phyloP scores from a whole-genome alignment of 176 grass and related monocot genomes.

The Puya raimondii region DNA sequence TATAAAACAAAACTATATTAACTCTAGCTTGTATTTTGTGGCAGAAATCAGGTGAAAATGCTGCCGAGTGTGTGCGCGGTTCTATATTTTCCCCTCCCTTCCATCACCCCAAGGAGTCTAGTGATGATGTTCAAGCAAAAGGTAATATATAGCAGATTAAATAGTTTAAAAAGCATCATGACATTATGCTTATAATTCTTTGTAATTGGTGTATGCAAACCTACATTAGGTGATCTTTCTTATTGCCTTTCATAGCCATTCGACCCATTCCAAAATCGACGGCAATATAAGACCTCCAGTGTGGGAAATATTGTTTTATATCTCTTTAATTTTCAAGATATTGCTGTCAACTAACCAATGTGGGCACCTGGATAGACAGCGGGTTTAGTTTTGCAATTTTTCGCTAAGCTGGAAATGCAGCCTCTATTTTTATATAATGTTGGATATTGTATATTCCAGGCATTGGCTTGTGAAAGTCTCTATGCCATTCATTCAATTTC shows the following conservation, averaged over 20 bases:
- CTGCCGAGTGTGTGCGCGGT: slow-evolving; percentile 26
- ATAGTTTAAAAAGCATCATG: slow-evolving; percentile 3
- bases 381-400: too few relatives aligned
- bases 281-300: background rate
- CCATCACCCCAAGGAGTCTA: slow-evolving; percentile 63
- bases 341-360: background rate
- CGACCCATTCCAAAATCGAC: background rate
- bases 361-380: background rate
- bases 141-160: slow-evolving; percentile 19
- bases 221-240: background rate
- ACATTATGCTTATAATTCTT: background rate
- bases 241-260: background rate
- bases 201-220: background rate
- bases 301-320: background rate
- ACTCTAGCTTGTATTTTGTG: slow-evolving; percentile 7
- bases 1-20: background rate
- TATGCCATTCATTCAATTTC: too few relatives aligned
- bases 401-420: too few relatives aligned
- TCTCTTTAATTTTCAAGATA: background rate
- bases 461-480: too few relatives aligned
- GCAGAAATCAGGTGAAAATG: slow-evolving; percentile 36
- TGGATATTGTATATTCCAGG: too few relatives aligned
- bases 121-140: slow-evolving; percentile 23
- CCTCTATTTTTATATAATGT: too few relatives aligned
- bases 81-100: slow-evolving; percentile 82